Percentiles rank a stretch among this genome's conserved stretches.
These are phyloP conservation scores for Suhomyces anneliseae DNA, from an alignment of 1,139 yeast genomes.

Conservation along the genomic window DNA sequence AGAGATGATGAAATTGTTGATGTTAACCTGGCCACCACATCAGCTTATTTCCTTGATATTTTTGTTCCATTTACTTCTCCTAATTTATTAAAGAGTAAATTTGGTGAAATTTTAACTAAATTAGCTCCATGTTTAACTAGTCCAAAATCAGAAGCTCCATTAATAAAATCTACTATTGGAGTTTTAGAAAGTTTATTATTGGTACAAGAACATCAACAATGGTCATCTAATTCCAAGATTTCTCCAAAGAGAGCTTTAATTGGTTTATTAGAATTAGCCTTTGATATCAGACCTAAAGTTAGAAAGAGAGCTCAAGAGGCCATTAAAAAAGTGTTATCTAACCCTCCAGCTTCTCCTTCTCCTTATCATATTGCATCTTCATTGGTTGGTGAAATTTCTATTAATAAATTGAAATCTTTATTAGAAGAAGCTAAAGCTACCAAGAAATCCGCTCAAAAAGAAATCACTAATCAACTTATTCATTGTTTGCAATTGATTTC, in stretches of 20 bases:
- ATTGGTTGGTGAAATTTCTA: constrained; percentile 66
- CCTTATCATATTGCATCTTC: constrained; percentile 75
- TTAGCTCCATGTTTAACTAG: constrained; percentile 79
- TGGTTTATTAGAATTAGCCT: constrained; percentile 75
- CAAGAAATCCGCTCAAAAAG: constrained; percentile 43
- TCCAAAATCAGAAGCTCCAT: constrained; percentile 76
- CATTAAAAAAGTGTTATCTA: constrained; percentile 55
- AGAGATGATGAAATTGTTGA: constrained; percentile 56
- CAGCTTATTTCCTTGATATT: constrained; percentile 80
- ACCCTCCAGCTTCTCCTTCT: constrained; percentile 82
- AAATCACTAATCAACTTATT: constrained; percentile 57
- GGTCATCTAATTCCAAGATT: constrained; percentile 57
- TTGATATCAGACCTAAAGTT: constrained; percentile 93
- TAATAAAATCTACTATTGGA: constrained; percentile 81
- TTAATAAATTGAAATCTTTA: constrained; percentile 52
- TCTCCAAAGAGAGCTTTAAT: constrained; percentile 82
- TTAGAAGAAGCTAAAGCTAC: constrained; percentile 34
- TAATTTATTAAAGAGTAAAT: constrained; percentile 65
- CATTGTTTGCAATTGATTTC: constrained; percentile 76
- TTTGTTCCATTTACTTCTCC: constrained; percentile 76
- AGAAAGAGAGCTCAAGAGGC: constrained; percentile 95
- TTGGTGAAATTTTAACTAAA: constrained; percentile 73
- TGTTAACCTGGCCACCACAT: constrained; percentile 63
- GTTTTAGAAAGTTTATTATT: constrained; percentile 74
- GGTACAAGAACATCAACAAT: constrained; percentile 78